Base-by-base conservation (phyloP, 148 eudicot species). In the Spergularia marina region DNA sequence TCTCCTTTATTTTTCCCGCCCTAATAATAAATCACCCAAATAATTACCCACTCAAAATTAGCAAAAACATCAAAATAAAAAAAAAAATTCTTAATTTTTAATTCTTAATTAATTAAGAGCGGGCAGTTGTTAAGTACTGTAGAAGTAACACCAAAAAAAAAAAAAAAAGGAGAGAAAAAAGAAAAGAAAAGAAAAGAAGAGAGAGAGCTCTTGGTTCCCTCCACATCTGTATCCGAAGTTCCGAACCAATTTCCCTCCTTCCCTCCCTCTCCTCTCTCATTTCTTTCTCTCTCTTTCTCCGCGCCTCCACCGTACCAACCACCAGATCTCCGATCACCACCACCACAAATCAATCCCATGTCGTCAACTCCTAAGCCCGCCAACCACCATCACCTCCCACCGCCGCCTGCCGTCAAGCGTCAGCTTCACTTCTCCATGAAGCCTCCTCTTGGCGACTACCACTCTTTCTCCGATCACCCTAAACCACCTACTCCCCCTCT, bases 381-480 rank as follows among this genome's bases (percentile, higher is more conserved):
- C 73, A 63, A 40, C 81, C 56, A 4, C 77, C 44, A 20, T 64
- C 79, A 11, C 76, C 57, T 13, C 59, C 79, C 18, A 9, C 78
- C 77, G 13, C 68, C 70, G 15, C 17, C 60, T 11, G 8, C 72
- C 53, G 13, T 11, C 34, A 80, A 7, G 51, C 40, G 59, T 55
- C 66, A 20, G 61, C 68, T 58, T 40, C 68, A 44, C 47, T 12
- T 49, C 53, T 36, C 91, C 47, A 80, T 86, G 83, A 92, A 86
- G 79, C 91, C 96, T 81, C 91, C 95, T 30, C 79, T 84, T 77
- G 85, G 85, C 2, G 93, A 94, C 76, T 88, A 94, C 78, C 92
- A 88, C 80, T 88, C 85, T 73, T 94, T 94, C 74, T 74, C 91
- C 76, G 65, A 56, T 44, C 74, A 53, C 44, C 65, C 49, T 20